Evolutionary conservation across 306 rosid genomes (phyloP).

Genomic region (Sesbania bispinosa): DNA sequence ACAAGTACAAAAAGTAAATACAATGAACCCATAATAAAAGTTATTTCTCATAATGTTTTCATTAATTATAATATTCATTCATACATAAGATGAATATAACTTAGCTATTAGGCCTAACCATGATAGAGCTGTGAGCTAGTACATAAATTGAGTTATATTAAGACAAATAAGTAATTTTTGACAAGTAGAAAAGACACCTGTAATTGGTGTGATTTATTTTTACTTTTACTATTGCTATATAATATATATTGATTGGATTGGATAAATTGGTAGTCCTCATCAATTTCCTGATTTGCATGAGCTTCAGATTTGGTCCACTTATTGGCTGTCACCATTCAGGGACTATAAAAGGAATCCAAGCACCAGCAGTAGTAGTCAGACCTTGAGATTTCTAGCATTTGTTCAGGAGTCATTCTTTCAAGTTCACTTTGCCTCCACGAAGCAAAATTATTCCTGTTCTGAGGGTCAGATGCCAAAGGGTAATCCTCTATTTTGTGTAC

Average conservation of each 20-base stretch:
- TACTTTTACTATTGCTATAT: background rate
- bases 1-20: no score
- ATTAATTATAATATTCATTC: background rate
- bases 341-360: conserved; percentile 49
- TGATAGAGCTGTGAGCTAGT: background rate
- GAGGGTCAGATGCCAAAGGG: conserved; percentile 71
- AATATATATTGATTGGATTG: no score
- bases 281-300: background rate
- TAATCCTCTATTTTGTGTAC: conserved; percentile 52
- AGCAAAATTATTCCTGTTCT: conserved; percentile 71
- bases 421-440: conserved; percentile 71
- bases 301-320: background rate
- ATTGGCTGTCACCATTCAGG: background rate
- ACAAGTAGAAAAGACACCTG: background rate
- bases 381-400: conserved; percentile 75
- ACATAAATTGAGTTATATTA: background rate
- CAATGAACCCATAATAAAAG: background rate
- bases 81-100: background rate
- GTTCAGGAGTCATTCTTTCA: conserved; percentile 83
- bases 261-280: background rate
- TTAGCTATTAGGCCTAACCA: background rate
- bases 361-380: conserved; percentile 98
- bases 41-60: background rate
- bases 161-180: background rate
- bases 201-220: background rate